Base-by-base conservation (phyloP, 108 stramenopile species). In the Parmales sp. region DNA sequence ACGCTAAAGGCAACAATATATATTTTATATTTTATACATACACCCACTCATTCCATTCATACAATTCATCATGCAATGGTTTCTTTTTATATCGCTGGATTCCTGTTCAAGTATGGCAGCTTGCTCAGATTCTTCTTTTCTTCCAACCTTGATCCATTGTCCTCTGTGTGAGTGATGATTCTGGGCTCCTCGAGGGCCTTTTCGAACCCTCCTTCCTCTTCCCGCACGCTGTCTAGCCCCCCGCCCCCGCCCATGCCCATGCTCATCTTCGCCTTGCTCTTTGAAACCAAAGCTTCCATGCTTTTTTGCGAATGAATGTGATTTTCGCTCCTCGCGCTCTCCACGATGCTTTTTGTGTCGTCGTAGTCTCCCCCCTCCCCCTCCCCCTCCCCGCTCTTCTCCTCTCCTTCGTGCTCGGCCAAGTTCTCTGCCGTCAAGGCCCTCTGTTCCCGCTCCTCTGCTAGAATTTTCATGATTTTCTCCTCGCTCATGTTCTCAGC, bases 51-150 rank as follows among this genome's bases (percentile, higher is more conserved):
- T n/a, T n/a, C n/a, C n/a, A n/a, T n/a, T n/a, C n/a, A n/a, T n/a
- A n/a, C n/a, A n/a, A n/a, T n/a, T n/a, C n/a, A n/a, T n/a, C n/a
- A n/a, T n/a, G n/a, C n/a, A n/a, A n/a, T n/a, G n/a, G n/a, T n/a
- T n/a, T n/a, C 54, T 60, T 34, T 6, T 20, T 34, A 80, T 22
- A 81, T 38, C 16, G 82, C 79, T 41, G 82, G 82, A 45, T 83
- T 80, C 54, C 82, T 78, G 73, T 83, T 75, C 49, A 72, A 75
- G 50, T 80, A 83, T n/a, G 80, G 71, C 41, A 83, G 75, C 50
- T 83, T 83, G 36, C 76, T 66, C 22, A 80, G 31, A 29, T 67
- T 65, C 38, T 76, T 75, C 46, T 69, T 78, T 45, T 76, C 82
- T 31, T 66, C 70, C 48, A 82, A 43, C 26, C 77, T 64, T 2